Percentiles rank a stretch among this genome's conserved stretches.
These are phyloP conservation scores for Elsinoe ampelina DNA, from an alignment of 2,329 filamentous ascomycete genomes.

Conservation along the genomic window DNA sequence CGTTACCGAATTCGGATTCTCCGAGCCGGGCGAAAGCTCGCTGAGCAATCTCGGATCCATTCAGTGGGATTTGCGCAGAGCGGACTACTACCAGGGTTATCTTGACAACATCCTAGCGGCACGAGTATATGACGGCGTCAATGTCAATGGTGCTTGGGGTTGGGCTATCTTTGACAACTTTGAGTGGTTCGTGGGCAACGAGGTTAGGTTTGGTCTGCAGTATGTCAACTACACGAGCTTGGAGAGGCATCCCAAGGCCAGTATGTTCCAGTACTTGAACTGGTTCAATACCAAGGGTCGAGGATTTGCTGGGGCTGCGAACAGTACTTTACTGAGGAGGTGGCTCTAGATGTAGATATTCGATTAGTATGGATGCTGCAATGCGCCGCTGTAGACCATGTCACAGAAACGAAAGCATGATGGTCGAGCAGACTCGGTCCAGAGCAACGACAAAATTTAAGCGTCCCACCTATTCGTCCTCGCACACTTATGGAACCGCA, in stretches of 20 bases:
- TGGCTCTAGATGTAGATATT: background rate
- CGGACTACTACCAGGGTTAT: conserved; percentile 27
- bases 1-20: conserved; percentile 30
- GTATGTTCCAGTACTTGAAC: conserved; percentile 30
- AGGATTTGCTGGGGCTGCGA: conserved; percentile 9
- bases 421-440: too few relatives aligned
- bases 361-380: too few relatives aligned
- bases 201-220: conserved; percentile 29
- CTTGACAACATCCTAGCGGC: conserved; percentile 28
- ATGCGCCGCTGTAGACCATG: too few relatives aligned
- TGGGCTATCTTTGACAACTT: conserved; percentile 31
- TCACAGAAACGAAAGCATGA: too few relatives aligned
- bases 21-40: conserved; percentile 26
- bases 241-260: conserved; percentile 30
- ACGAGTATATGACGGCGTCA: conserved; percentile 26
- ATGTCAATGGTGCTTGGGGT: conserved; percentile 27
- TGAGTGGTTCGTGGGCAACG: conserved; percentile 29
- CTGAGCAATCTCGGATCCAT: conserved; percentile 23
- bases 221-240: conserved; percentile 29
- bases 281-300: conserved; percentile 23
- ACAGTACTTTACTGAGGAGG: background rate
- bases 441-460: too few relatives aligned
- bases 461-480: too few relatives aligned
- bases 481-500: too few relatives aligned
- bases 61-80: conserved; percentile 23